Evolutionary conservation across 1,284 basidiomycete species (phyloP), one percentile per base, ranked within the genome.

Genomic region (Ustilago nuda): DNA sequence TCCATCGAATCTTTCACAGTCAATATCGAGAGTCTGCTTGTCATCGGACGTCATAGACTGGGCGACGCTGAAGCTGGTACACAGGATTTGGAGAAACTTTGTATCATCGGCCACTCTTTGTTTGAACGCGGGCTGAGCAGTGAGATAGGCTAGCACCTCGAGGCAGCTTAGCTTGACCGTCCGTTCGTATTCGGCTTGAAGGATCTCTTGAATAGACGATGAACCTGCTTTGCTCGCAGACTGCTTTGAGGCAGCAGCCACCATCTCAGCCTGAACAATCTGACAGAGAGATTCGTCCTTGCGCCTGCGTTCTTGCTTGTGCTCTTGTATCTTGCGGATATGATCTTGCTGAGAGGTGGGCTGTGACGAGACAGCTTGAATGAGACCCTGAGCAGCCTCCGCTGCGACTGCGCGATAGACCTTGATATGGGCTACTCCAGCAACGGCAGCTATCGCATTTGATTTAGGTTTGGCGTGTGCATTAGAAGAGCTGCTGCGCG

Each of bases 121-220:
- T 27, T 75, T 78, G 57, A 69, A 69, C 0, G 56, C 37, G 0
- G 82, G 59, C 33, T 71, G 62, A 5, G 76, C 61, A 8, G 75
- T 72, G 35, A 84, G 74, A 61, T 82, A 84, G 43, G 79, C 70
- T 8, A 84, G 48, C 3, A 67, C 71, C 50, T 84, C 83, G 15
- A 83, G 73, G 19, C 78, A 76, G 43, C 58, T 63, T 35, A 69
- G 79, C 56, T 67, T 58, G 6, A 53, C 36, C 4, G 33, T 23
- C 12, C 66, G 65, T 11, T 50, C 35, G 32, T 30, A 13, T 12
- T 68, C 61, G 13, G 56, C 41, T n/a, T 39, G 41, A 13, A 19
- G 23, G 9, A n/a, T 39, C 2, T 60, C 45, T 23, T 55, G 33
- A 9, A 30, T 8, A 9, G 58, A 52, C 15, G 51, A 19, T 3